Base-by-base conservation (phyloP, 2,329 filamentous ascomycete genomes). In the Dendrostoma leiphaemia region DNA sequence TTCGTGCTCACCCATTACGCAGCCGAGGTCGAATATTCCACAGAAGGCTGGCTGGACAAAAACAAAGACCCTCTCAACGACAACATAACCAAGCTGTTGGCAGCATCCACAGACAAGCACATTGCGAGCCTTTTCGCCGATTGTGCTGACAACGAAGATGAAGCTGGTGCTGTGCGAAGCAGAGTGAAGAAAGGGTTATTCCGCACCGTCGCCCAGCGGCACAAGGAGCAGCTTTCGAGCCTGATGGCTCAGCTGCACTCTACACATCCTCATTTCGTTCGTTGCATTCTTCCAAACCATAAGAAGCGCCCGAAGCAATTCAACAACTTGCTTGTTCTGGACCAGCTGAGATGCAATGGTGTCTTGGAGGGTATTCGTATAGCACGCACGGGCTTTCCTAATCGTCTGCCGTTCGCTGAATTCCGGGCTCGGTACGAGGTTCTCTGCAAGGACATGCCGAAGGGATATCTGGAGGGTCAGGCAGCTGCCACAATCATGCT, bases 51-150 rank as follows among this genome's bases (percentile, higher is more conserved):
- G 94, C 76, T 99, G 31, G 93, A 97, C 71, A 99, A 97, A 80
- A 99, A 99, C 78, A 99, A 99, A 70, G 94, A 99, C 65, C 95
- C 94, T 1, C 72, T 99, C 43, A 97, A 97, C 64, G 95, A 99
- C 78, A 99, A 97, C 59, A 82, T 99, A 59, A 99, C 95, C 0
- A 84, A 91, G 21, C 80, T 99, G 7, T 81, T 99, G 32, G 90
- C 92, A 34, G 79, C 81, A 13, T 99, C 95, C 1, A 84, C 80
- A 2, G 87, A 97, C 67, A 84, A 82, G 59, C 93, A 99, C 66
- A 80, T 97, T 58, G 90, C 91, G 2, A 82, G 80, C 35, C 79
- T 99, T 0, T 99, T 99, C 69, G 78, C 83, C 5, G 95, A 99
- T 69, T 99, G 93, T 65, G 88, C 86, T 7, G 92, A 96, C 52